phyloP scores from a whole-genome alignment of 306 rosid genomes.

The Corylus heterophylla region DNA sequence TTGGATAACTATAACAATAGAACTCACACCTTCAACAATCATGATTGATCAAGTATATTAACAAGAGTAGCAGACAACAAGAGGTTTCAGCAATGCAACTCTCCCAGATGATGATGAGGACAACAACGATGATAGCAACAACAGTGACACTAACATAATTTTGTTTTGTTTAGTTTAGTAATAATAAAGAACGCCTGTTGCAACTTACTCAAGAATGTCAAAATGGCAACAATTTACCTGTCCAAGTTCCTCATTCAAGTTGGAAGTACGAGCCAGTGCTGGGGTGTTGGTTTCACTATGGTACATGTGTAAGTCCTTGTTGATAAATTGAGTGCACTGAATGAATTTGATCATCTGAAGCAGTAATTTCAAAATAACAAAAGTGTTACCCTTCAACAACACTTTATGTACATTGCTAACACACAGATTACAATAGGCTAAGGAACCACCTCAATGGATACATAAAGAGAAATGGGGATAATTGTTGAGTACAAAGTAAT shows the following conservation, averaged over 20 bases:
- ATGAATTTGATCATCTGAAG: conserved; percentile 96
- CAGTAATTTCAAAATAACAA: conserved; percentile 22
- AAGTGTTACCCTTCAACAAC: conserved; percentile 23
- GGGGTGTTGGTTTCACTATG: conserved; percentile 90
- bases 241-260: conserved; percentile 97
- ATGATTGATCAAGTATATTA: conserved; percentile 17
- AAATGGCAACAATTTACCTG: conserved; percentile 55
- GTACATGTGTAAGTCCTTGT: conserved; percentile 89
- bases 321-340: conserved; percentile 91
- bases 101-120: background rate
- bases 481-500: conserved; percentile 88
- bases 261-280: conserved; percentile 96
- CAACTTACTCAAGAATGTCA: background rate
- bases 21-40: conserved; percentile 10
- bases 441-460: conserved; percentile 88
- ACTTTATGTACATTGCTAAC: background rate
- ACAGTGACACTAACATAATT: background rate
- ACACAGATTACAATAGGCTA: conserved; percentile 22
- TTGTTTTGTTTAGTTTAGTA: background rate
- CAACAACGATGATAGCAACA: background rate
- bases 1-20: background rate
- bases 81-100: background rate
- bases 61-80: background rate
- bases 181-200: background rate
- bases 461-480: conserved; percentile 96